Evolutionary conservation across 805 yeast species (phyloP).

Genomic region (Schwanniomyces polymorphus): DNA sequence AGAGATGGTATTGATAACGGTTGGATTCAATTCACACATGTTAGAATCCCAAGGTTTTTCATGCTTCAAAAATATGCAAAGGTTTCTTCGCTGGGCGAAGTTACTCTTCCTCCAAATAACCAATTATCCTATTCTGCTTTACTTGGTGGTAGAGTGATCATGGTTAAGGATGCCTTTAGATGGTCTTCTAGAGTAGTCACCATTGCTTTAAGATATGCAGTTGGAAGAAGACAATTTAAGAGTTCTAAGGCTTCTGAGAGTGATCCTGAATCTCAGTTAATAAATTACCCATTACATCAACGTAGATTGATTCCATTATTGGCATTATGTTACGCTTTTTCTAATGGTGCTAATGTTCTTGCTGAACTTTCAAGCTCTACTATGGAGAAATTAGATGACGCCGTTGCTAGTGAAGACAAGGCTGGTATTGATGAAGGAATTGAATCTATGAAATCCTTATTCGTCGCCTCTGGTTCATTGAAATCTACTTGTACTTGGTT

Average conservation of each 20-base stretch:
- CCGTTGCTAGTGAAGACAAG: constrained; percentile 49
- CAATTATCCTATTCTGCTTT: constrained; percentile 85
- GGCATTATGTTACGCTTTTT: constrained; percentile 71
- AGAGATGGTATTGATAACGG: constrained; percentile 93
- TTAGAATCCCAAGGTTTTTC: constrained; percentile 74
- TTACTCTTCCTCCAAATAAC: constrained; percentile 74
- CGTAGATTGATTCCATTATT: constrained; percentile 77
- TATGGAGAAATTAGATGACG: constrained; percentile 52
- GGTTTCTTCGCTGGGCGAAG: constrained; percentile 64
- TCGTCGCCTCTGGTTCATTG: constrained; percentile 79
- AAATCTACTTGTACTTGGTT: constrained; percentile 89
- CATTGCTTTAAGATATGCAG: constrained; percentile 82
- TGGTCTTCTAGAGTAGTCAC: constrained; percentile 75
- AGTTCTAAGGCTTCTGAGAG: constrained; percentile 37
- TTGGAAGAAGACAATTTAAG: constrained; percentile 79
- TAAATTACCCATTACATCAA: constrained; percentile 85
- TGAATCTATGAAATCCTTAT: constrained; percentile 67
- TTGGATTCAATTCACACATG: constrained; percentile 86
- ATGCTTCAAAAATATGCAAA: constrained; percentile 76
- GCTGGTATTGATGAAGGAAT: constrained; percentile 47
- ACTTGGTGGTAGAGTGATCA: constrained; percentile 80
- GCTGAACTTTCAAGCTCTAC: constrained; percentile 51
- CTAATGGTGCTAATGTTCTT: constrained; percentile 65
- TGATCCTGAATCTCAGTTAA: constrained; percentile 59
- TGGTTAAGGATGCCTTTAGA: constrained; percentile 81